These are phyloP conservation scores for Penicillium pulvis DNA, from an alignment of 495 filamentous ascomycete genomes.

Conservation along the genomic window DNA sequence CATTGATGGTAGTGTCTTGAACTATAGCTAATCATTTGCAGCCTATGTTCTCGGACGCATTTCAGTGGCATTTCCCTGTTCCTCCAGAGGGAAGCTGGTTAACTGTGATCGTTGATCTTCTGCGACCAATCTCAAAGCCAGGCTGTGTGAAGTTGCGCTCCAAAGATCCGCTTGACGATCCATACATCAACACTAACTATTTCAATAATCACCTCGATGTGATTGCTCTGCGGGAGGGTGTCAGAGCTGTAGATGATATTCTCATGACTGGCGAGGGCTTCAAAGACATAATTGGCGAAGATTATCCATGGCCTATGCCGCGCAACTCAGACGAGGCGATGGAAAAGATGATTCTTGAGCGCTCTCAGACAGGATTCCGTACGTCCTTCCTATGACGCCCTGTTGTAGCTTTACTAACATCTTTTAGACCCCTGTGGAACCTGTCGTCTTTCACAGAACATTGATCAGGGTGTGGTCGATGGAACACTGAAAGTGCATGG, in stretches of 20 bases:
- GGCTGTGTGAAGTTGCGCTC: constrained; percentile 52
- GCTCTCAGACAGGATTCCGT: constrained; percentile 53
- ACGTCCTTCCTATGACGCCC: neutral
- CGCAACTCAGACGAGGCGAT: constrained; percentile 51
- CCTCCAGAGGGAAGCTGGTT: constrained; percentile 46
- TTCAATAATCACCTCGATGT: constrained; percentile 51
- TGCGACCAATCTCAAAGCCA: constrained; percentile 51
- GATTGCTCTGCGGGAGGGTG: constrained; percentile 51
- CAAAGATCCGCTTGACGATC: constrained; percentile 30
- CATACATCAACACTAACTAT: constrained; percentile 50
- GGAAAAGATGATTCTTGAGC: constrained; percentile 53
- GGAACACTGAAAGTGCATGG: constrained; percentile 49
- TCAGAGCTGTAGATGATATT: constrained; percentile 52
- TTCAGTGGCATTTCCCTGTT: constrained; percentile 58
- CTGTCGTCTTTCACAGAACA: constrained; percentile 43
- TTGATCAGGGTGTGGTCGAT: constrained; percentile 52
- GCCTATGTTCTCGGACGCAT: constrained; percentile 40
- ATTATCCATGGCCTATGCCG: constrained; percentile 59
- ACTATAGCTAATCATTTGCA: neutral
- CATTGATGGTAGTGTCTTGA: neutral
- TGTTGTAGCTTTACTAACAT: neutral
- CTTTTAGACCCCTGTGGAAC: constrained; percentile 49
- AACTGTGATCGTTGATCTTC: constrained; percentile 57
- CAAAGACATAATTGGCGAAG: constrained; percentile 52
- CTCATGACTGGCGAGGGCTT: constrained; percentile 51